phyloP scores from a whole-genome alignment of 2,329 filamentous ascomycete genomes.

The Colletotrichum higginsianum region DNA sequence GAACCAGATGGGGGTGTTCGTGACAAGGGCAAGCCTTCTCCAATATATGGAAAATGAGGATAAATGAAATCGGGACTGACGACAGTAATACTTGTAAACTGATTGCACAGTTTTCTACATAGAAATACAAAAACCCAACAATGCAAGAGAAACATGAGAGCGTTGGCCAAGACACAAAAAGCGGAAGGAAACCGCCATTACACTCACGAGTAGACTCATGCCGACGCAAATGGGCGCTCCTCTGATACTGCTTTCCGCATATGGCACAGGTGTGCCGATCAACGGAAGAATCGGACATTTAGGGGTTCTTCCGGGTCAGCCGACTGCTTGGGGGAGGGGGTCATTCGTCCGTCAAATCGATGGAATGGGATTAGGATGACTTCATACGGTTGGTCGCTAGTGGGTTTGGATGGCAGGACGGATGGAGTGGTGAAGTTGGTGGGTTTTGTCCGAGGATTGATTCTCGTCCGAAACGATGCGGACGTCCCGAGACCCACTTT shows the following conservation, averaged over 20 bases:
- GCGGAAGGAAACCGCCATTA: background rate
- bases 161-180: background rate
- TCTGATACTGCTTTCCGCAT: slow-evolving; percentile 48
- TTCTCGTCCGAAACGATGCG: slow-evolving; percentile 7
- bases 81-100: background rate
- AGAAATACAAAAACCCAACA: background rate
- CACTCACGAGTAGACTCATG: slow-evolving; percentile 48
- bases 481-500: background rate
- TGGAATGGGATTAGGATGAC: background rate
- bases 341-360: fast-evolving
- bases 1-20: background rate
- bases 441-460: slow-evolving; percentile 41
- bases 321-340: background rate
- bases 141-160: too few species aligned
- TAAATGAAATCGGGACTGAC: background rate
- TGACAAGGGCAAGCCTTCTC: background rate
- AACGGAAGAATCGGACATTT: slow-evolving; percentile 21
- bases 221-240: slow-evolving; percentile 47
- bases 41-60: background rate
- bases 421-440: slow-evolving; percentile 25
- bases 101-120: too few species aligned
- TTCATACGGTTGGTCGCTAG: background rate
- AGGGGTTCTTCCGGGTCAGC: background rate
- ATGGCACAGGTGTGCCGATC: slow-evolving; percentile 41
- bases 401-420: slow-evolving; percentile 21